phyloP scores from a whole-genome alignment of 192 early-diverging fungal species.

The Paraglomus occultum region DNA sequence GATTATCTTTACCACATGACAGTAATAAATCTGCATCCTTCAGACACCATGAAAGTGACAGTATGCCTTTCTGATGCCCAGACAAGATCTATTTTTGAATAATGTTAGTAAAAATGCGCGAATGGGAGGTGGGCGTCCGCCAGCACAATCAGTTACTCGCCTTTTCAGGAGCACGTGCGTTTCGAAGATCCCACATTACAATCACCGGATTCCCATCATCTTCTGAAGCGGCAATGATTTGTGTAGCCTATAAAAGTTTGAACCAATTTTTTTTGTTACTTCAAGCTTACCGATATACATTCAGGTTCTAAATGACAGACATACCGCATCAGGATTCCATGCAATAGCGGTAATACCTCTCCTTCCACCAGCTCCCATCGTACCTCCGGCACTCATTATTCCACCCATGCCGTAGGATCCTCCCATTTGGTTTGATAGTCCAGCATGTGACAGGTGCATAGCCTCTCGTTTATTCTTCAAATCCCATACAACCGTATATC shows the following conservation, averaged over 20 bases:
- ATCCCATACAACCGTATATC: constrained; percentile 96
- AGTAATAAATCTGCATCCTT: constrained; percentile 91
- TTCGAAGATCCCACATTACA: constrained; percentile 93
- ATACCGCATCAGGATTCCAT: constrained; percentile 88
- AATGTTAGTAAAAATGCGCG: constrained; percentile 11
- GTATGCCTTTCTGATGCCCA: constrained; percentile 89
- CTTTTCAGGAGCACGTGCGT: constrained; percentile 89
- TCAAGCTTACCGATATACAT: not conserved
- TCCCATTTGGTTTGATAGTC: constrained; percentile 44
- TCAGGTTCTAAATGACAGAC: constrained; percentile 18
- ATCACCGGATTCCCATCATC: constrained; percentile 90
- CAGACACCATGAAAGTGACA: constrained; percentile 93
- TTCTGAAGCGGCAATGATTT: constrained; percentile 89
- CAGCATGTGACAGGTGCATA: constrained; percentile 64
- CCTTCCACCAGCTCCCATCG: constrained; percentile 52
- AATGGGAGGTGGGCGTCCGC: not conserved
- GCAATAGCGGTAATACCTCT: constrained; percentile 77
- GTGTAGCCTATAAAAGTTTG: constrained; percentile 64
- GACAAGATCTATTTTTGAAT: constrained; percentile 50
- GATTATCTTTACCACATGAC: constrained; percentile 94
- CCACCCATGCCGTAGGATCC: constrained; percentile 44
- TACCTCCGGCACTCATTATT: constrained; percentile 39
- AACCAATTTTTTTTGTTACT: not conserved
- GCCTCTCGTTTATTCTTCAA: constrained; percentile 83
- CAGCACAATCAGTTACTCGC: constrained; percentile 26